A percentile compares a stretch with the other conserved stretches of the same genome.
phyloP scores from a whole-genome alignment of 1,284 basidiomycete species.

The Pyrrhoderma noxium region DNA sequence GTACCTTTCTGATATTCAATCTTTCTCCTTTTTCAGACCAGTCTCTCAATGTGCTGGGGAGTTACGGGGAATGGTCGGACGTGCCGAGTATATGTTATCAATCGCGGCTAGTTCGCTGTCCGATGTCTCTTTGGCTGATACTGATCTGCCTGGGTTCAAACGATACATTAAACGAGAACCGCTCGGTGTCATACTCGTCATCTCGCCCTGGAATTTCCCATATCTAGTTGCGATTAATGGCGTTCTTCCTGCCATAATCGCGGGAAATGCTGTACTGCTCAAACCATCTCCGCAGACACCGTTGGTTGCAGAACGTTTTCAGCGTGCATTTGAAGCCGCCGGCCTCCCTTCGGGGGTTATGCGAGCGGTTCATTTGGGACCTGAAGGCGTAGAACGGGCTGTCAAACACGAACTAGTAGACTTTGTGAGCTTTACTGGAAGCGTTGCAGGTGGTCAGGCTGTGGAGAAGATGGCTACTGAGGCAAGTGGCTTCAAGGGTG shows the following conservation, averaged over 20 bases:
- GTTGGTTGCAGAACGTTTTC: slow-evolving; percentile 76
- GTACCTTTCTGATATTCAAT: background rate
- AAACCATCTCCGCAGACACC: slow-evolving; percentile 97
- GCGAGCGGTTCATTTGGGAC: slow-evolving; percentile 76
- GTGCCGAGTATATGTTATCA: slow-evolving; percentile 78
- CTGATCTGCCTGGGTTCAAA: slow-evolving; percentile 76
- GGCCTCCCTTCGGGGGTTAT: slow-evolving; percentile 74
- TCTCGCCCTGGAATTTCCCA: slow-evolving; percentile 90
- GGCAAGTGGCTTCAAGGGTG: slow-evolving; percentile 72
- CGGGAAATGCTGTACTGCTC: slow-evolving; percentile 84
- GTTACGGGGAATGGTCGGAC: slow-evolving; percentile 72
- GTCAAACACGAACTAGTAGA: slow-evolving; percentile 64
- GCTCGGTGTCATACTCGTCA: slow-evolving; percentile 81
- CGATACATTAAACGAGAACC: slow-evolving; percentile 79
- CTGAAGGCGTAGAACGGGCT: slow-evolving; percentile 55
- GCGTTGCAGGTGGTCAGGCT: slow-evolving; percentile 59
- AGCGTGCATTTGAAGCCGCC: slow-evolving; percentile 57
- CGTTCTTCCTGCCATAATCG: slow-evolving; percentile 80
- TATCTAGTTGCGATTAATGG: slow-evolving; percentile 88
- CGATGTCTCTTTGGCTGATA: slow-evolving; percentile 69
- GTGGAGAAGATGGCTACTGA: slow-evolving; percentile 56
- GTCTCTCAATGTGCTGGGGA: slow-evolving; percentile 74
- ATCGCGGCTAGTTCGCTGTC: slow-evolving; percentile 74
- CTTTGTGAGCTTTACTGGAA: slow-evolving; percentile 90
- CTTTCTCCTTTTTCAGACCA: slow-evolving; percentile 43